Evolutionary conservation across 352 stramenopile genomes (phyloP).

Genomic region (Phytophthora syringae): DNA sequence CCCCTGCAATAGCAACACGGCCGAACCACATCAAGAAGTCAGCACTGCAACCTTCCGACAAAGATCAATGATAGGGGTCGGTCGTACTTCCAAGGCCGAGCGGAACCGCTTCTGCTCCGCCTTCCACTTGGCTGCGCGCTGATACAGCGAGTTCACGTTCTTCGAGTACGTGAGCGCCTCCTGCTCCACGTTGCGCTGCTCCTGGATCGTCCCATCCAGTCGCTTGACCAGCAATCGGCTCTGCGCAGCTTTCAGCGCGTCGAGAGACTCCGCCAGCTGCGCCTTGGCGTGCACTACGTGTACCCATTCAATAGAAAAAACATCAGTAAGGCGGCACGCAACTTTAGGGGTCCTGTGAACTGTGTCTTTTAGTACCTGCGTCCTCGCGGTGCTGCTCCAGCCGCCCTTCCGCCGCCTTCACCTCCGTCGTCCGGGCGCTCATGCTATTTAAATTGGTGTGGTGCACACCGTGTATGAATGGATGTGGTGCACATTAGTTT

Average conservation of each 20-base stretch:
- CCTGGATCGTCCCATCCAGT: conserved; percentile 54
- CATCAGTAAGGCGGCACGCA: neutral
- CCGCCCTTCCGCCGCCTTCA: conserved; percentile 40
- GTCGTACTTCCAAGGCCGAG: conserved; percentile 50
- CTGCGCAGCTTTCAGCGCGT: conserved; percentile 48
- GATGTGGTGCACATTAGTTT: neutral
- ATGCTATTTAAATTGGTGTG: too few species aligned
- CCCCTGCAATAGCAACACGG: conserved; percentile 24
- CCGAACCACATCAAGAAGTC: neutral
- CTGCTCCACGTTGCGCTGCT: conserved; percentile 67
- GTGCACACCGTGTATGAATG: too few species aligned
- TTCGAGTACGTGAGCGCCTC: conserved; percentile 66
- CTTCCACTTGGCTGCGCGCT: conserved; percentile 52
- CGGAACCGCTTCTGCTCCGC: conserved; percentile 62
- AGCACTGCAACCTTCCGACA: neutral
- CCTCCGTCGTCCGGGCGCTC: conserved; percentile 25
- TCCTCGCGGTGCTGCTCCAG: conserved; percentile 42
- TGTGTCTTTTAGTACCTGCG: conserved; percentile 8
- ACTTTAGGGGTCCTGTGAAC: neutral
- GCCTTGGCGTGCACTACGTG: conserved; percentile 28
- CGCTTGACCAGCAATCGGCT: conserved; percentile 47
- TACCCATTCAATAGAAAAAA: neutral
- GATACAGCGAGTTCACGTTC: conserved; percentile 63
- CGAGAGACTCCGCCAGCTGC: conserved; percentile 44
- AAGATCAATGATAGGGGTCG: neutral